Evolutionary conservation across 2,329 filamentous ascomycete genomes (phyloP), one percentile per base, ranked within the genome.

Genomic region (Cytospora leucostoma): DNA sequence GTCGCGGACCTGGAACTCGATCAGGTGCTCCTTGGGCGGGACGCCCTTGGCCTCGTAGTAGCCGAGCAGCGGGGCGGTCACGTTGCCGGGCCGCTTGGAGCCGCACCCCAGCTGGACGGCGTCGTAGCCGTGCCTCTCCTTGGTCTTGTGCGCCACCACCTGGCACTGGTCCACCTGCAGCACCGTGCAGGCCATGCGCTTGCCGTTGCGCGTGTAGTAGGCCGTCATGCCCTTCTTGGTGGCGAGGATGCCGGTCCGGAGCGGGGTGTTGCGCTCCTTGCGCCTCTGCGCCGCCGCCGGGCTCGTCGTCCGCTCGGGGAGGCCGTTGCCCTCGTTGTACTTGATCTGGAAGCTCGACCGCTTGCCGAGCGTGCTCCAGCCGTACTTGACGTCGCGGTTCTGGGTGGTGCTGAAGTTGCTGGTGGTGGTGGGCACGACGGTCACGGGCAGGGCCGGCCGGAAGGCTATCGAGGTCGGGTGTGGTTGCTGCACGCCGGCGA

Each of bases 181-280:
- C 59, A 99, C 90, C 15, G 95, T 99, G 81, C 93, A 97, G 21
- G 93, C 84, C 64, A 88, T 90, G 68, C 94, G 88, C 67, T 84
- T 84, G 70, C 91, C 90, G 33, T 91, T 90, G 70, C 88, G 85
- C 72, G 93, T 88, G 82, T 90, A 98, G 68, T 97, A 79, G 65
- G 90, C 93, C 51, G 93, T 96, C 91, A 99, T 98, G 76, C 95
- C 95, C 79, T 93, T 94, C 80, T 99, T 99, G 74, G 88, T 84
- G 13, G 90, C 93, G 54, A 99, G 83, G 10, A 92, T 88, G 35
- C 95, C 95, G 2, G 93, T 88, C 34, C 95, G 90, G 50, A 87
- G 71, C 1, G 86, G 86, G 15, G 86, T 84, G 17, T 84, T 86
- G 67, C 78, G 79, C 68, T 80, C 83, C 70, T 80, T 83, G 55